These are phyloP conservation scores for Ananas comosus DNA, from an alignment of 176 grass and related monocot species.

Conservation along the genomic window DNA sequence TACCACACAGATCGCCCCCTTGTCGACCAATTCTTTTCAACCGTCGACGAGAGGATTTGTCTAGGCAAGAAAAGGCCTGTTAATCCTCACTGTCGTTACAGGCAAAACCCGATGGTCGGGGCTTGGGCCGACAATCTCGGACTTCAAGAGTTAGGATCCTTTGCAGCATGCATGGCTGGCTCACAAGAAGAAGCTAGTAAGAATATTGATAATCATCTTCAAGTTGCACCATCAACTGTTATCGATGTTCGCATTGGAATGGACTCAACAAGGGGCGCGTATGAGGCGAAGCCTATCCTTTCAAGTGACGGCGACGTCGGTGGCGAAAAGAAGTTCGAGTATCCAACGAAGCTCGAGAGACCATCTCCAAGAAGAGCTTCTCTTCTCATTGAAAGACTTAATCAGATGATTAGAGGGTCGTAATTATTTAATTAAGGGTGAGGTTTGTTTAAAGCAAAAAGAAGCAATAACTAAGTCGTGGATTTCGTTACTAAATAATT, in stretches of 20 bases:
- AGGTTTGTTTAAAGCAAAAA: conserved; percentile 4
- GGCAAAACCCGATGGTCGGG: conserved; percentile 77
- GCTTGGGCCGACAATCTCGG: conserved; percentile 58
- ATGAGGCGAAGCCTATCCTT: conserved; percentile 60
- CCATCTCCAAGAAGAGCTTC: conserved; percentile 61
- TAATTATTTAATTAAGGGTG: conserved; percentile 48
- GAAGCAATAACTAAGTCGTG: neutral
- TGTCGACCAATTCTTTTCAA: conserved; percentile 43
- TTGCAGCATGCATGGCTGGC: conserved; percentile 1
- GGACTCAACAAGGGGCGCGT: conserved; percentile 56
- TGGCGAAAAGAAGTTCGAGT: conserved; percentile 53
- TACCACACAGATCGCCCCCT: conserved; percentile 62
- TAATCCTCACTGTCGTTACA: conserved; percentile 32
- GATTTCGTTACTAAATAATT: neutral
- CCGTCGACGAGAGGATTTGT: conserved; percentile 30
- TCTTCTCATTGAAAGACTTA: conserved; percentile 47
- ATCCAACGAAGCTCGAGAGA: conserved; percentile 56
- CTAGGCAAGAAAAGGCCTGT: conserved; percentile 46
- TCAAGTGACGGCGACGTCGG: conserved; percentile 33
- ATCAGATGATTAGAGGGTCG: conserved; percentile 47
- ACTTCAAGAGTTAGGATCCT: conserved; percentile 14
- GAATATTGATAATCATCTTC: conserved; percentile 38
- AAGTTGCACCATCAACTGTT: conserved; percentile 40
- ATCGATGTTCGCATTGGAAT: conserved; percentile 44
- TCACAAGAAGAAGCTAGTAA: conserved; percentile 31